Evolutionary conservation across 306 rosid species (phyloP).

Genomic region (Rubus parviflorus): DNA sequence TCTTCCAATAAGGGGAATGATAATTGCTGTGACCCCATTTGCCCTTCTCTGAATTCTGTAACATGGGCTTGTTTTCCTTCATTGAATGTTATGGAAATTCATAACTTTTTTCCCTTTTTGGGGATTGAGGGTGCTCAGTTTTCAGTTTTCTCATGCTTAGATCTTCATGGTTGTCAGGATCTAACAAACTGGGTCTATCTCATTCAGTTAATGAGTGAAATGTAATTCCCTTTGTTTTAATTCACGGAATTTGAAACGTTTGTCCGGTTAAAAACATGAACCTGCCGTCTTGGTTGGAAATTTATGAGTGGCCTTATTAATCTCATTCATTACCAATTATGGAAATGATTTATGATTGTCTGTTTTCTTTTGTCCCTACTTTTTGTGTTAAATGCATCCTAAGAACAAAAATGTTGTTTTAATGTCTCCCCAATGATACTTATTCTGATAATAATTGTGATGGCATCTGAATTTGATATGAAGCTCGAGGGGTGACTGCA

Average conservation of each 20-base stretch:
- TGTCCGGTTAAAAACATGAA: background rate
- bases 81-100: conserved; percentile 4
- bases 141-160: conserved; percentile 2
- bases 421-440: background rate
- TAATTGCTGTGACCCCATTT: conserved; percentile 17
- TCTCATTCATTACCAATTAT: conserved; percentile 18
- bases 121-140: background rate
- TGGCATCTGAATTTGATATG: conserved; percentile 5
- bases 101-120: conserved; percentile 18
- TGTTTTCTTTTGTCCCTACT: background rate
- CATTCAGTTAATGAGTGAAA: background rate
- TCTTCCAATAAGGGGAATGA: conserved; percentile 8
- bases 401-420: conserved; percentile 7
- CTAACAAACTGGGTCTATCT: conserved; percentile 7
- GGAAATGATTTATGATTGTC: background rate
- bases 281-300: conserved; percentile 1
- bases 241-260: conserved; percentile 9
- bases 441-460: background rate
- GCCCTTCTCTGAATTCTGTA: conserved; percentile 10
- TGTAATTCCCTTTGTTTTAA: background rate
- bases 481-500: background rate
- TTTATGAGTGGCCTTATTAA: conserved; percentile 11
- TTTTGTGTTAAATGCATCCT: conserved; percentile 6
- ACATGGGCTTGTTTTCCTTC: conserved; percentile 11
- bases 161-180: conserved; percentile 24